Base-by-base conservation (phyloP, 2,329 filamentous ascomycete species). In the Colletotrichum liriopes region DNA sequence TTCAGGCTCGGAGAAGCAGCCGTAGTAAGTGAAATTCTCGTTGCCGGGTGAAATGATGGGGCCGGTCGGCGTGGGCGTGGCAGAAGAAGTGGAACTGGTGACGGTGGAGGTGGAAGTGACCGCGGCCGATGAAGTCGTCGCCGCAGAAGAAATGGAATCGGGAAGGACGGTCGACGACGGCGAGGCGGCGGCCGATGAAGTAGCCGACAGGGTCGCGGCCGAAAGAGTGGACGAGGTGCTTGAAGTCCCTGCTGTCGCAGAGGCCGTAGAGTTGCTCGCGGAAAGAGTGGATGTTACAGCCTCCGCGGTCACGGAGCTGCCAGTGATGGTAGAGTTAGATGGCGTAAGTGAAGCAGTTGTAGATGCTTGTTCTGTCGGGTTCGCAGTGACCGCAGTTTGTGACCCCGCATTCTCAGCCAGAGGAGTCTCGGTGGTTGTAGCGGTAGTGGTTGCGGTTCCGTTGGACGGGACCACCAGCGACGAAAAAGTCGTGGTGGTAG, bases 1-100 rank as follows among this genome's bases (percentile, higher is more conserved):
- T 2, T 77, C 76, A 0, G 82, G 82, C 65, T 84, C 82, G 0
- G 75, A 73, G 0, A 81, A 77, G 49, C 82, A 84, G 1, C 78
- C 79, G 65, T 82, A 82, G 67, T 78, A 83, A 1, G 80, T 82
- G 23, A 81, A 84, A 74, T 83, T 82, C 49, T 75, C 76, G 67
- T 83, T 82, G 1, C 82, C 82, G 0, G 71, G 71, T 37, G 75
- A 79, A 12, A 82, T 77, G n/a, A 78, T 64, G 0, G 82, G 81
- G 0, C 65, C 75, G 1, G 78, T 79, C 2, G 77, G 68, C 0
- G 74, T 75, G 7, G 78, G 72, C 26, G 55, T 52, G 0, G 77
- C 73, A 12, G 68, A 58, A 2, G 62, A 65, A 9, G 58, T 37
- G 7, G 49, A 63, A 12, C 60, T 37, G 12, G 63, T 52, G 35